phyloP scores from a whole-genome alignment of 768 basidiomycete species.

The Russula compacta region DNA sequence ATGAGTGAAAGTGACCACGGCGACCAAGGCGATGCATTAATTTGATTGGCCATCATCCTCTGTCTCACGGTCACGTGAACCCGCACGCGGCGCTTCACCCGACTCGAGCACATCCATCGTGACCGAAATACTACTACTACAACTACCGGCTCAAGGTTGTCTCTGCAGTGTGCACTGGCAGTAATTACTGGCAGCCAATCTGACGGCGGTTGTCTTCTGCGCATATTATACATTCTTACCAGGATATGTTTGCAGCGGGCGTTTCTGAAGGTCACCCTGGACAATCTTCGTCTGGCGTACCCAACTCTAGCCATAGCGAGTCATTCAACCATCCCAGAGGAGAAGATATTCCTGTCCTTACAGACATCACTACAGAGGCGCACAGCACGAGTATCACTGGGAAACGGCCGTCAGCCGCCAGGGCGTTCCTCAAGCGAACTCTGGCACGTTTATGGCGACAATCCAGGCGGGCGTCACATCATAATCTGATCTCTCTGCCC shows the following conservation, averaged over 20 bases:
- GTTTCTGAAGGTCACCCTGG: background rate
- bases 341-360: background rate
- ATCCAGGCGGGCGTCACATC: background rate
- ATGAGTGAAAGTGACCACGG: background rate
- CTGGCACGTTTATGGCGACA: constrained; percentile 6
- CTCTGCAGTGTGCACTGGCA: background rate
- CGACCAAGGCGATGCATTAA: background rate
- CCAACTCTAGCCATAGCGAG: background rate
- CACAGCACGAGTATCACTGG: background rate
- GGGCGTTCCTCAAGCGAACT: constrained; percentile 7
- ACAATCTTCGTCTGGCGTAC: background rate
- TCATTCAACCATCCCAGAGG: background rate
- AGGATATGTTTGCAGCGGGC: background rate
- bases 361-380: background rate
- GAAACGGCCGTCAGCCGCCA: constrained; percentile 2
- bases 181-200: background rate
- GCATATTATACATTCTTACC: background rate
- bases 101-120: too few relatives aligned
- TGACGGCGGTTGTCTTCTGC: background rate
- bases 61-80: constrained; percentile 6
- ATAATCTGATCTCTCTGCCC: background rate
- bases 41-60: background rate
- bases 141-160: background rate
- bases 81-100: background rate
- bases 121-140: background rate